Conservation (phyloP, 176 grass and related monocot genomes). For the Paspalum vaginatum region DNA sequence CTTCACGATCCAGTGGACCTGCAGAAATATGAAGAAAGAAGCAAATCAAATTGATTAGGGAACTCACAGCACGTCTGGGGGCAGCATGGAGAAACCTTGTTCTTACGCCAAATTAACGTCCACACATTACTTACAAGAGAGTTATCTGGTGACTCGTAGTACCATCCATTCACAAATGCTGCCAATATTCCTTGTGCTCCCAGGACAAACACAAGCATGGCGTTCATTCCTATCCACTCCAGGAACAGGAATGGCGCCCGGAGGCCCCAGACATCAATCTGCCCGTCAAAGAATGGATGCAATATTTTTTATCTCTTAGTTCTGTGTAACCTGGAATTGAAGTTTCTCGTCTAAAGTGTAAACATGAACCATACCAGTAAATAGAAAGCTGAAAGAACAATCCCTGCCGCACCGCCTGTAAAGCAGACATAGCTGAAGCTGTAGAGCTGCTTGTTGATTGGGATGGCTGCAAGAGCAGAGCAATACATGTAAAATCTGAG, state of each 20-base stretch:
- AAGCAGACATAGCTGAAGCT: constrained; percentile 82
- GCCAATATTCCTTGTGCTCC: constrained; percentile 73
- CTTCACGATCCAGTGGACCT: constrained; percentile 68
- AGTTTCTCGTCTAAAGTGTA: neutral
- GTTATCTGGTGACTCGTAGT: constrained; percentile 53
- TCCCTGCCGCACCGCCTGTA: constrained; percentile 63
- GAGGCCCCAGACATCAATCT: constrained; percentile 75
- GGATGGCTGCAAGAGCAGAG: constrained; percentile 55
- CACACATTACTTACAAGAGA: constrained; percentile 50
- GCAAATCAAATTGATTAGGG: neutral
- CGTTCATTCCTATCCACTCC: constrained; percentile 88
- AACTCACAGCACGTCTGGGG: neutral
- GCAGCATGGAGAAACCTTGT: neutral
- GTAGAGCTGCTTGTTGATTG: constrained; percentile 86
- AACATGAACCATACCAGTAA: constrained; percentile 50
- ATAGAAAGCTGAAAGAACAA: constrained; percentile 71
- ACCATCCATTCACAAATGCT: constrained; percentile 73
- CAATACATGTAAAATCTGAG: constrained; percentile 9
- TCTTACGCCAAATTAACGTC: neutral
- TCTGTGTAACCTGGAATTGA: neutral
- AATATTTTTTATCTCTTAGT: neutral
- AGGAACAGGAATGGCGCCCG: constrained; percentile 61
- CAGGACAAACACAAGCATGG: constrained; percentile 88
- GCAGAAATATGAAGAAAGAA: neutral
- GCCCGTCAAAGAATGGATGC: neutral